Evolutionary conservation across 805 yeast species (phyloP), one percentile per base, ranked within the genome.

Genomic region (Schwanniomyces occidentalis): DNA sequence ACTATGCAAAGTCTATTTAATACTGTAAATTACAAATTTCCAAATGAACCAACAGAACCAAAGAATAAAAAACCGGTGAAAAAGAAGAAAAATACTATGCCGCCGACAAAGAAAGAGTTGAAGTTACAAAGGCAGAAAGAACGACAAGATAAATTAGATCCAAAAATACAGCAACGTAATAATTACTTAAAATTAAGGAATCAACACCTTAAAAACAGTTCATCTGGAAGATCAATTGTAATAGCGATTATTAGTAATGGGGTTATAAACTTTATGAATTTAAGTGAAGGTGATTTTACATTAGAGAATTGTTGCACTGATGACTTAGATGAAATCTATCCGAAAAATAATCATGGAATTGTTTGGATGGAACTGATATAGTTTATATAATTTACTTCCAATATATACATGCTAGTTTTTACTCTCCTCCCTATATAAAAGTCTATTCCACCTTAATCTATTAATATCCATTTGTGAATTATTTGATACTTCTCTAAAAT

Each of bases 181-280:
- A 34, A 46, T n/a, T 55, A 63, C 37, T 37, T 49, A 31, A 52
- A 54, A 35, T 31, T 38, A 40, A 38, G 65, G 53, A 61, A 76
- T 58, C 45, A 49, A 7, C 50, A 75, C 30, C 54, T 82, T 26
- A 79, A 75, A 44, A 58, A 58, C 23, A 90, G 91, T 0, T 54
- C 67, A 38, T 38, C 49, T 4, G 61, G 59, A 4, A 57, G 78
- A 14, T 68, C 66, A 16, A 61, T 82, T 5, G 58, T 86, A 3
- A 42, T 80, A n/a, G 95, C 95, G 0, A 65, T 82, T 1, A 76
- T 87, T 5, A 93, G 85, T 52, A 70, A 76, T 46, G 95, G 96
- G 0, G 68, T 86, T 4, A 72, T 86, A 12, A 84, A 81, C 49
- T 86, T 83, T 49, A 65, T 78, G n/a, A 65, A 63, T 28, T 46